These are phyloP conservation scores for Patellifolia procumbens DNA, from an alignment of 179 eudicot species.

Conservation along the genomic window DNA sequence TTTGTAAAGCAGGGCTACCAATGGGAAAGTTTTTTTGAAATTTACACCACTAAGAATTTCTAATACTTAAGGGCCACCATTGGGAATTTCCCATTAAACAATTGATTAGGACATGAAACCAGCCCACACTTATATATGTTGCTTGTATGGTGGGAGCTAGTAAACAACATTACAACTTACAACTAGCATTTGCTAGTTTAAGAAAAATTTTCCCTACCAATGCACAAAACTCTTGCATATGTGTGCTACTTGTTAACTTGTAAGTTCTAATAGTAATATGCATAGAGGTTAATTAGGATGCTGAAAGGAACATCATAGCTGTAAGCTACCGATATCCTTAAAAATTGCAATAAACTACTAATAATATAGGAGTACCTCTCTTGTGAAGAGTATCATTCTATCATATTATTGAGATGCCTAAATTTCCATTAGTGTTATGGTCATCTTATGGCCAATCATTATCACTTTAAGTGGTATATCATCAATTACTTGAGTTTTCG, in stretches of 20 bases:
- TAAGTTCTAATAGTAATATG: no score
- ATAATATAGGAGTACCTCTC: not conserved
- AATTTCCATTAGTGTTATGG: not conserved
- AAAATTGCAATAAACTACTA: not conserved
- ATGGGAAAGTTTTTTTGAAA: no score
- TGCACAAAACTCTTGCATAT: not conserved
- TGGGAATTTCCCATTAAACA: no score
- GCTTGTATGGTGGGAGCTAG: no score
- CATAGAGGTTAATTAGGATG: not conserved
- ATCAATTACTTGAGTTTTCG: not conserved
- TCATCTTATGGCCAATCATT: not conserved
- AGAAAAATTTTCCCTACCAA: no score
- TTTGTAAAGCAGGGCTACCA: no score
- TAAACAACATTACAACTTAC: no score
- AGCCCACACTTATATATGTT: not conserved
- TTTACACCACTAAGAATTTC: no score
- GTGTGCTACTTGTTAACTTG: no score
- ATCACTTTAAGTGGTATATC: not conserved
- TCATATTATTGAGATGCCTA: not conserved
- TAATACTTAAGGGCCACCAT: no score
- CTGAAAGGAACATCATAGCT: not conserved
- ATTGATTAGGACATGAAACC: conserved; percentile 16
- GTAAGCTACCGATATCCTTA: not conserved
- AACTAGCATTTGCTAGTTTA: no score
- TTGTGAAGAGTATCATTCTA: no score